Conservation (phyloP, 202 grass and related monocot species). For the Schoenoplectus triqueter region DNA sequence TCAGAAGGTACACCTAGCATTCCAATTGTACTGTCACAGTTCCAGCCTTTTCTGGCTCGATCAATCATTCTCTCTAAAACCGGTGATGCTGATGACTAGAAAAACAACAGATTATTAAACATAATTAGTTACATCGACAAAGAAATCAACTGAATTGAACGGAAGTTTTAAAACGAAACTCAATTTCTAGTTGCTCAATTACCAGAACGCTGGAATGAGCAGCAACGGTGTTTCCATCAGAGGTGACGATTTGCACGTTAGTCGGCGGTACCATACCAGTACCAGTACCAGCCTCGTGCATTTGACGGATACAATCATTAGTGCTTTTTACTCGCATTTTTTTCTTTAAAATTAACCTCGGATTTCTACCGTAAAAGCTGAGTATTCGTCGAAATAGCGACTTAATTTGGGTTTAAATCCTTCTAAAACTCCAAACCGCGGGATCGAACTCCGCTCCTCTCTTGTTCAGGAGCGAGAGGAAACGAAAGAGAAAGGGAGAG, state of each 20-base stretch:
- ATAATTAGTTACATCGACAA: background rate
- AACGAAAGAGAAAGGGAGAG: background rate
- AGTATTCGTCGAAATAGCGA: background rate
- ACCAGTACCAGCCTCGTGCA: background rate
- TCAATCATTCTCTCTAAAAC: constrained; percentile 79
- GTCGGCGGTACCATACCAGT: constrained; percentile 42
- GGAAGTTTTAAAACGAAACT: background rate
- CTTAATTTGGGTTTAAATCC: constrained; percentile 12
- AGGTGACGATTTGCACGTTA: constrained; percentile 77
- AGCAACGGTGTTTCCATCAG: constrained; percentile 64
- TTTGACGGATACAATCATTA: constrained; percentile 10
- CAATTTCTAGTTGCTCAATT: constrained; percentile 26
- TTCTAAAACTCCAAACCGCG: background rate
- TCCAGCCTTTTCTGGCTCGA: constrained; percentile 46
- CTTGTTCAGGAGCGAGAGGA: background rate
- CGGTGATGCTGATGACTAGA: constrained; percentile 66
- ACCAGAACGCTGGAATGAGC: constrained; percentile 85
- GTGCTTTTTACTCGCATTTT: constrained; percentile 31
- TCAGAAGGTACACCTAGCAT: constrained; percentile 61
- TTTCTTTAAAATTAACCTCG: background rate
- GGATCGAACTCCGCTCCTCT: background rate
- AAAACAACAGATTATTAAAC: background rate
- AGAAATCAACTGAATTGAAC: background rate
- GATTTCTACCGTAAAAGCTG: background rate
- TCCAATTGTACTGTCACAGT: constrained; percentile 47